Percentiles rank a stretch among this genome's conserved stretches.
Conservation (phyloP, 169 alveolate species). For the Cryptosporidium ubiquitum region DNA sequence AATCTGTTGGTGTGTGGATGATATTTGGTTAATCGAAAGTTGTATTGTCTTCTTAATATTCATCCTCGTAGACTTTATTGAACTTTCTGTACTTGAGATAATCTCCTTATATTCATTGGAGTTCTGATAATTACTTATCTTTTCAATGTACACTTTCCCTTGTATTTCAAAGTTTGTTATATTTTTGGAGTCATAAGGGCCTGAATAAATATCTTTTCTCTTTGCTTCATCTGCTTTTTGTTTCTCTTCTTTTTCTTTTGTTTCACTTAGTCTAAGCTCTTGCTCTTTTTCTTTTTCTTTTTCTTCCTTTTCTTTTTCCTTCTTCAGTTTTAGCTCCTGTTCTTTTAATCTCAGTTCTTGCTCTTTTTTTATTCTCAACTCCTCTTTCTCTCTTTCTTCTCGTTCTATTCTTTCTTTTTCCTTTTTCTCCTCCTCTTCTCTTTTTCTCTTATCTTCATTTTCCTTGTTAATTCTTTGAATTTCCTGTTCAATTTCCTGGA, state of each 20-base stretch:
- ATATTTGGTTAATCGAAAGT: slow-evolving; percentile 66
- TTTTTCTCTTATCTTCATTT: not conserved
- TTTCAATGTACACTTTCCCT: slow-evolving; percentile 1
- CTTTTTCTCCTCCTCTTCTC: slow-evolving; percentile 38
- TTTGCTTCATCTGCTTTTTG: not conserved
- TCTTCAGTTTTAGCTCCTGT: not conserved
- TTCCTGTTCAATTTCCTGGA: slow-evolving; percentile 32
- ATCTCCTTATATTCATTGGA: slow-evolving; percentile 57
- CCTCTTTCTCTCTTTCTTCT: not conserved
- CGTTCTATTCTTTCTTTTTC: not conserved
- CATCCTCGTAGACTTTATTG: slow-evolving; percentile 53
- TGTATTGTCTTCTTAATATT: slow-evolving; percentile 67
- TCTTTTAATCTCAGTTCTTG: not conserved
- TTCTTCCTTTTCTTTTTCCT: not conserved
- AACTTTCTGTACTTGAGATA: slow-evolving; percentile 32
- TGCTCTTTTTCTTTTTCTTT: not conserved
- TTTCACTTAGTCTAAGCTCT: not conserved
- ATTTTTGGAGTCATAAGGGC: not conserved
- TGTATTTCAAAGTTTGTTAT: not conserved
- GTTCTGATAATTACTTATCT: slow-evolving; percentile 12
- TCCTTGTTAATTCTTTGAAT: slow-evolving; percentile 18
- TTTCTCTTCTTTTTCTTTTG: not conserved
- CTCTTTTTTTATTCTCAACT: not conserved
- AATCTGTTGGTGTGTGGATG: slow-evolving; percentile 65
- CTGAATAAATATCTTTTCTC: not conserved